Conservation (phyloP, 108 stramenopile species). For the Cyclotella baltica region DNA sequence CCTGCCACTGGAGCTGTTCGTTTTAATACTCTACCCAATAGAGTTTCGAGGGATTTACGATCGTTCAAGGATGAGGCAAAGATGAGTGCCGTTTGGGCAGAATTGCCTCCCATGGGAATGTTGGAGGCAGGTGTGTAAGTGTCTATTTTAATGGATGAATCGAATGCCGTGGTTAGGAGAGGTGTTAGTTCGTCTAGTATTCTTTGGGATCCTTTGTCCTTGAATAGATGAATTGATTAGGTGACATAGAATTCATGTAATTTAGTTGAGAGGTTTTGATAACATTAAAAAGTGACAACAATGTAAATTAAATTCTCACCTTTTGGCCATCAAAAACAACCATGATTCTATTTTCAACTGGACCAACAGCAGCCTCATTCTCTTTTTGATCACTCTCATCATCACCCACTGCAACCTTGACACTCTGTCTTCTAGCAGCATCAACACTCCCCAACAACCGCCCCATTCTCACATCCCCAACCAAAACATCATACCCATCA, state of each 20-base stretch:
- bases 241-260: no score
- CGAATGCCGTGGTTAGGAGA: slow-evolving; percentile 33
- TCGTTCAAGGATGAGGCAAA: slow-evolving; percentile 69
- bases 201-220: slow-evolving; percentile 45
- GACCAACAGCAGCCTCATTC: background rate
- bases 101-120: slow-evolving; percentile 78
- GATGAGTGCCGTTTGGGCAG: slow-evolving; percentile 64
- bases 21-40: slow-evolving; percentile 69
- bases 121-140: slow-evolving; percentile 58
- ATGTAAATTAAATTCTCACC: slow-evolving; percentile 14
- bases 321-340: slow-evolving; percentile 40
- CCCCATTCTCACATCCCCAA: slow-evolving; percentile 16
- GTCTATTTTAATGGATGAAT: slow-evolving; percentile 54
- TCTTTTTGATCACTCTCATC: no score
- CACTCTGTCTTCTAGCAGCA: slow-evolving; percentile 26
- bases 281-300: background rate
- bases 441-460: slow-evolving; percentile 54
- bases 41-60: slow-evolving; percentile 49
- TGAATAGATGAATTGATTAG: no score
- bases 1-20: slow-evolving; percentile 61
- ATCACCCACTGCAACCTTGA: background rate
- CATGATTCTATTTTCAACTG: slow-evolving; percentile 43
- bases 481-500: slow-evolving; percentile 42
- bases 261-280: background rate
- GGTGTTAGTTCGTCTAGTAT: slow-evolving; percentile 23